A percentile compares a stretch with the other conserved stretches of the same genome.
phyloP scores from a whole-genome alignment of 176 grass and related monocot species.

The Thinopyrum elongatum region DNA sequence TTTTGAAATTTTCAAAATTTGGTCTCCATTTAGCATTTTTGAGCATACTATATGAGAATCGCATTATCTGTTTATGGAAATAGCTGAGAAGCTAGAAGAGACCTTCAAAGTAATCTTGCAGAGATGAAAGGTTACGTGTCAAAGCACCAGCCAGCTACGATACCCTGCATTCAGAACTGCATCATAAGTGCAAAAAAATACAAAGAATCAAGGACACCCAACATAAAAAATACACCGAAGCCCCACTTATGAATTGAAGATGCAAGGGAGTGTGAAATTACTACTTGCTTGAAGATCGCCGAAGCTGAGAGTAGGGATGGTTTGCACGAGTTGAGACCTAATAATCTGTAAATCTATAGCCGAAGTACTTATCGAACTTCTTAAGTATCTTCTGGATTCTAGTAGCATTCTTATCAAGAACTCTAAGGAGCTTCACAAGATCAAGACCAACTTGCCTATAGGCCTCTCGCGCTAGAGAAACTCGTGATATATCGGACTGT shows the following conservation, averaged over 20 bases:
- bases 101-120: slow-evolving; percentile 78
- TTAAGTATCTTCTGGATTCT: slow-evolving; percentile 92
- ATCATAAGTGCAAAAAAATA: not conserved
- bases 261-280: slow-evolving; percentile 32
- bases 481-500: slow-evolving; percentile 40
- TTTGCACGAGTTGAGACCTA: slow-evolving; percentile 83
- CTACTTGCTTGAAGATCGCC: slow-evolving; percentile 96
- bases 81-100: not conserved
- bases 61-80: not conserved
- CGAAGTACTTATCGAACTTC: slow-evolving; percentile 87
- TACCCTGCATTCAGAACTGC: slow-evolving; percentile 53
- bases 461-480: slow-evolving; percentile 53
- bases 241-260: not conserved
- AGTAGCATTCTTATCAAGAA: slow-evolving; percentile 89
- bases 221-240: not conserved
- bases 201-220: not conserved
- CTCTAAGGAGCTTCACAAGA: slow-evolving; percentile 80
- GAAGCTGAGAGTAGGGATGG: slow-evolving; percentile 90
- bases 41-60: not conserved
- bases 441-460: slow-evolving; percentile 68
- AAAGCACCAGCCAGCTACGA: slow-evolving; percentile 87
- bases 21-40: too few species aligned
- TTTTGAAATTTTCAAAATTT: too few species aligned
- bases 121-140: slow-evolving; percentile 70
- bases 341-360: slow-evolving; percentile 82